Evolutionary conservation across 495 filamentous ascomycete genomes (phyloP).

Genomic region (Daldinia bambusicola): DNA sequence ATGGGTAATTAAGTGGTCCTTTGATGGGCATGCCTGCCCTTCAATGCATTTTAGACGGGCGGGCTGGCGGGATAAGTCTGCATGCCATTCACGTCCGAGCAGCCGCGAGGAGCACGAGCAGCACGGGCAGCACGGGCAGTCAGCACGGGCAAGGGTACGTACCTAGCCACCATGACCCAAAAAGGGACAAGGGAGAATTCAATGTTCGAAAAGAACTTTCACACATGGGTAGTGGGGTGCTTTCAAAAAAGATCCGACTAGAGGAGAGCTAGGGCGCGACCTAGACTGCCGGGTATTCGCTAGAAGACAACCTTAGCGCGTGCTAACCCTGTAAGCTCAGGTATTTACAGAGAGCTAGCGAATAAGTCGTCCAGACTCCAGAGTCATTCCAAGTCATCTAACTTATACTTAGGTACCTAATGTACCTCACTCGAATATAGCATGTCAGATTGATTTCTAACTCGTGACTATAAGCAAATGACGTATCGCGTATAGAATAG

Average conservation of each 20-base stretch:
- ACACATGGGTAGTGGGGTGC: constrained; percentile 18
- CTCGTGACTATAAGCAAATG: not conserved
- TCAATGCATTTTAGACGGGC: constrained; percentile 32
- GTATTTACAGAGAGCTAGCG: not conserved
- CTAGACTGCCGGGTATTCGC: constrained; percentile 20
- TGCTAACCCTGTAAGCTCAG: constrained; percentile 16
- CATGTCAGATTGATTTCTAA: not conserved
- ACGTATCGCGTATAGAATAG: not conserved
- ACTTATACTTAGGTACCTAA: too few relatives aligned
- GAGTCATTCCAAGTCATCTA: too few relatives aligned
- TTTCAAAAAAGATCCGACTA: constrained; percentile 30
- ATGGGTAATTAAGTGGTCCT: constrained; percentile 17
- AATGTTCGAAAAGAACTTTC: constrained; percentile 11
- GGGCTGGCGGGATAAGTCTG: constrained; percentile 4
- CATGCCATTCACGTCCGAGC: constrained; percentile 6
- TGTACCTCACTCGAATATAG: not conserved
- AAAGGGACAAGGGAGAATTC: constrained; percentile 16
- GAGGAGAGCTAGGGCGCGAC: constrained; percentile 13
- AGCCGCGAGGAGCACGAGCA: not conserved
- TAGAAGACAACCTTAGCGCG: constrained; percentile 17
- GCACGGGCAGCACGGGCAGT: not conserved
- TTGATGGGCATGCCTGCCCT: constrained; percentile 31
- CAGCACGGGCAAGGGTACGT: not conserved
- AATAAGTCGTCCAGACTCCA: not conserved
- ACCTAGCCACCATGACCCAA: not conserved